Evolutionary conservation across 1,284 basidiomycete genomes (phyloP), one percentile per base, ranked within the genome.

Genomic region (Peniophora sp.): DNA sequence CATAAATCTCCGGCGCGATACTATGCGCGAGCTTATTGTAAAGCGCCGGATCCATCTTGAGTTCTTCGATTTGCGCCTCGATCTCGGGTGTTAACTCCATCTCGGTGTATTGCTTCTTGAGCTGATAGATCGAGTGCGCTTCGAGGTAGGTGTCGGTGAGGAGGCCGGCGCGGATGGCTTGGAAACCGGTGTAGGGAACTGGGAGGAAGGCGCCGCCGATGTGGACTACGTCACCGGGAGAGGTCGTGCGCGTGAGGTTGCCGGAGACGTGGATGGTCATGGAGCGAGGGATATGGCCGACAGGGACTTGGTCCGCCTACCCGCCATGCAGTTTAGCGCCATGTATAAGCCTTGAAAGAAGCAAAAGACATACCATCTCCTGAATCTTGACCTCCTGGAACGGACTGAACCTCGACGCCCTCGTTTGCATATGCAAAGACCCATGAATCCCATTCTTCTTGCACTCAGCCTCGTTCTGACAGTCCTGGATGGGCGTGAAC

Each of bases 341-440:
- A n/a, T n/a, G 27, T 32, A 32, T 32, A 5, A 32, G 27, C 27
- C 27, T 32, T 10, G 46, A 39, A 41, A 8, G 23, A 45, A 12
- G 34, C 19, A 27, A 39, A 41, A 45, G 3, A 64, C 77, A 51
- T 54, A 89, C 92, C 96, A 99, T 97, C 69, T 99, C 97, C 67
- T 99, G 97, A 47, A 99, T 92, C 70, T 97, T 97, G 58, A 97
- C 84, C 68, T 99, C 97, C 65, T 99, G 97, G 77, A 99, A 99
- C 0, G 96, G 93, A 61, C 89, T 91, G 69, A 99, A 99, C 53
- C 97, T 86, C 70, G 91, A 93, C 19, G 97, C 97, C 34, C 97
- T 80, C 2, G 96, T 97, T 70, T 99, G 97, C 89, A 98, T 97
- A 64, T 97, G 92, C 53, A 99, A 70, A n/a, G 89, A 89, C 6